Conservation (phyloP, 2,329 filamentous ascomycete genomes). For the Cladobotryum protrusum region DNA sequence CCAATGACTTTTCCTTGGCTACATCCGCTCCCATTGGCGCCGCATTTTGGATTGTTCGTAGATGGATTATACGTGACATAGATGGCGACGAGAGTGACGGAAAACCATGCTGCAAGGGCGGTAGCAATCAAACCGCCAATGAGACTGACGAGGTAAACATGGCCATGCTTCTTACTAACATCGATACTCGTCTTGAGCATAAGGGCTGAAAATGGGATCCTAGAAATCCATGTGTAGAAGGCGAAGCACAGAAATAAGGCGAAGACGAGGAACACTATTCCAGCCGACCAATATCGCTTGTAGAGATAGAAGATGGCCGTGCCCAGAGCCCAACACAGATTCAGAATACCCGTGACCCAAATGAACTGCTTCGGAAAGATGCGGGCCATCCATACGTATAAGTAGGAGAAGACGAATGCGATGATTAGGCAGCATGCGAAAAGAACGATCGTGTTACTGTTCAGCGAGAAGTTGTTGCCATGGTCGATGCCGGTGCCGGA, state of each 20-base stretch:
- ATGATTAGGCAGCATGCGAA: slow-evolving; percentile 73
- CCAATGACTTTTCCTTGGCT: slow-evolving; percentile 74
- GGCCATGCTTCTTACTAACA: slow-evolving; percentile 74
- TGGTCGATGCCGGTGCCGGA: slow-evolving; percentile 71
- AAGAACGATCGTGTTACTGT: slow-evolving; percentile 79
- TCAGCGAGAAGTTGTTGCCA: slow-evolving; percentile 60
- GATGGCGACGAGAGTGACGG: slow-evolving; percentile 76
- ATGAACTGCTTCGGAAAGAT: slow-evolving; percentile 84
- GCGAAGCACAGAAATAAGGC: slow-evolving; percentile 17
- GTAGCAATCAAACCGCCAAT: slow-evolving; percentile 72
- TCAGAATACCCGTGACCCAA: slow-evolving; percentile 85
- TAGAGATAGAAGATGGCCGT: slow-evolving; percentile 83
- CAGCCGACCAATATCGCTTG: slow-evolving; percentile 70
- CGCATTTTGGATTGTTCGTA: slow-evolving; percentile 45
- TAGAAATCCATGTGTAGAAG: slow-evolving; percentile 82
- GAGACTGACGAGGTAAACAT: slow-evolving; percentile 81
- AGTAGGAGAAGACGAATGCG: slow-evolving; percentile 67
- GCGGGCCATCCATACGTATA: slow-evolving; percentile 70
- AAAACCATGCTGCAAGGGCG: slow-evolving; percentile 77
- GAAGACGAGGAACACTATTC: slow-evolving; percentile 82
- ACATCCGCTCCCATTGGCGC: slow-evolving; percentile 52
- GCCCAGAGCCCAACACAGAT: slow-evolving; percentile 76
- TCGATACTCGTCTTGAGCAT: slow-evolving; percentile 86
- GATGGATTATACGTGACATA: slow-evolving; percentile 77
- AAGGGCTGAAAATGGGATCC: slow-evolving; percentile 85